Evolutionary conservation across 176 grass and related monocot genomes (phyloP).

Genomic region (Aegilops umbellulata): DNA sequence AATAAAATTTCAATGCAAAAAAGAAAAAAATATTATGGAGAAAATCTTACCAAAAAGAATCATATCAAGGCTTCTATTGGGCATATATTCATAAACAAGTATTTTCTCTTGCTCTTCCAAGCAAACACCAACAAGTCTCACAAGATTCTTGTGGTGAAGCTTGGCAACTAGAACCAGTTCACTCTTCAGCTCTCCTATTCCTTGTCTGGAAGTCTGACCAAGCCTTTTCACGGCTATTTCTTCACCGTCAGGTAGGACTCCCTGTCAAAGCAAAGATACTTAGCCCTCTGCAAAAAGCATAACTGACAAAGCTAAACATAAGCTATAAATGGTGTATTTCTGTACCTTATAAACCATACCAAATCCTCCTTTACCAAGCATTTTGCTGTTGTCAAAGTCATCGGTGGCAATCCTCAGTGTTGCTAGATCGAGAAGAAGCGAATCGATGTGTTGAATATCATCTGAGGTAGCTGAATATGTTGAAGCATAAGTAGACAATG

Average conservation of each 20-base stretch:
- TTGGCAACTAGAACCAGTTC: constrained; percentile 41
- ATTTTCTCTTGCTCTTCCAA: constrained; percentile 41
- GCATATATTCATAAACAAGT: constrained; percentile 43
- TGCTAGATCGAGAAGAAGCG: constrained; percentile 45
- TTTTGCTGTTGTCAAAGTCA: constrained; percentile 49
- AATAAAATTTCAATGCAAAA: neutral
- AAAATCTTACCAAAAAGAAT: constrained; percentile 27
- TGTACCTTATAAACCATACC: constrained; percentile 67
- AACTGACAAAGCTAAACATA: neutral
- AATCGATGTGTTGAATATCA: constrained; percentile 33
- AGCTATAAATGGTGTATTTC: neutral
- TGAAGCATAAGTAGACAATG: neutral
- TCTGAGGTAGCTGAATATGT: constrained; percentile 32
- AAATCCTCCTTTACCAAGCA: constrained; percentile 66
- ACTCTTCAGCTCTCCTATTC: constrained; percentile 40
- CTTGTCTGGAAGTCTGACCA: constrained; percentile 25
- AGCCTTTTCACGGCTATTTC: constrained; percentile 48
- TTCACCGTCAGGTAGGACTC: constrained; percentile 24
- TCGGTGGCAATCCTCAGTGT: constrained; percentile 49
- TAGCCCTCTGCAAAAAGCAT: neutral
- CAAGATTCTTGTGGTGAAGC: constrained; percentile 50
- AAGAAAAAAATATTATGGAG: neutral
- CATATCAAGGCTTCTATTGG: constrained; percentile 40
- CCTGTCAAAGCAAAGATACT: constrained; percentile 1
- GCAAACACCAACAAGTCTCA: constrained; percentile 42